Evolutionary conservation across 768 basidiomycete species (phyloP).

Genomic region (Auricularia heimuer): DNA sequence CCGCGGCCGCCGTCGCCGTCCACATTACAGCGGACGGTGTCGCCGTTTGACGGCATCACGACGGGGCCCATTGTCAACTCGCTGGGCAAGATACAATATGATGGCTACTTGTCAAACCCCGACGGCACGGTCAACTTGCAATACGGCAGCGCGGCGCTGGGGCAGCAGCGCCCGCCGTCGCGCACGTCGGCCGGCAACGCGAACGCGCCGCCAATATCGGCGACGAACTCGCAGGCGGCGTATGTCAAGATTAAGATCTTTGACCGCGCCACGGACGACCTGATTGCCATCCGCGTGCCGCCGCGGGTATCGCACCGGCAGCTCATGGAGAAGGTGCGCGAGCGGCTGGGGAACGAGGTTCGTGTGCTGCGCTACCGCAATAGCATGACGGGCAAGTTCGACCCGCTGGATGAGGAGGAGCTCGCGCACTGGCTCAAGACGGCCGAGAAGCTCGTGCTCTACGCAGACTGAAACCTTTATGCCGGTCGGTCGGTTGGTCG

Average conservation of each 20-base stretch:
- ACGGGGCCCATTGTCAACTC: background rate
- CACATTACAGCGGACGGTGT: background rate
- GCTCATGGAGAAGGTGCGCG: conserved; percentile 85
- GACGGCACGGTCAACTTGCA: background rate
- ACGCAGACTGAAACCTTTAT: conserved; percentile 44
- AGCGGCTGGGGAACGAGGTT: conserved; percentile 71
- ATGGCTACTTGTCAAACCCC: background rate
- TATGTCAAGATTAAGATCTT: conserved; percentile 99
- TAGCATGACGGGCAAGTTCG: conserved; percentile 53
- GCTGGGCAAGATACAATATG: background rate
- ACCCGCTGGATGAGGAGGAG: conserved; percentile 51
- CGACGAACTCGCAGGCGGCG: conserved; percentile 68
- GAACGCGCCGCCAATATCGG: conserved; percentile 66
- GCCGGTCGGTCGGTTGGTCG: background rate
- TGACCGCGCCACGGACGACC: conserved; percentile 83
- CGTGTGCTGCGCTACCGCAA: conserved; percentile 64
- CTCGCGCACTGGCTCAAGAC: conserved; percentile 65
- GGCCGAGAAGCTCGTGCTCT: conserved; percentile 76
- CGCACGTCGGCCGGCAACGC: conserved; percentile 15
- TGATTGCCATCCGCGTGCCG: conserved; percentile 95
- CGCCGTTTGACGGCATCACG: background rate
- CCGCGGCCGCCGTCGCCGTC: background rate
- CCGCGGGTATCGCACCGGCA: conserved; percentile 80
- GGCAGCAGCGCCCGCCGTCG: background rate
- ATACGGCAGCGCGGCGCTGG: background rate